phyloP scores from a whole-genome alignment of 164 flowering plant species.

The Chimonanthus praecox region DNA sequence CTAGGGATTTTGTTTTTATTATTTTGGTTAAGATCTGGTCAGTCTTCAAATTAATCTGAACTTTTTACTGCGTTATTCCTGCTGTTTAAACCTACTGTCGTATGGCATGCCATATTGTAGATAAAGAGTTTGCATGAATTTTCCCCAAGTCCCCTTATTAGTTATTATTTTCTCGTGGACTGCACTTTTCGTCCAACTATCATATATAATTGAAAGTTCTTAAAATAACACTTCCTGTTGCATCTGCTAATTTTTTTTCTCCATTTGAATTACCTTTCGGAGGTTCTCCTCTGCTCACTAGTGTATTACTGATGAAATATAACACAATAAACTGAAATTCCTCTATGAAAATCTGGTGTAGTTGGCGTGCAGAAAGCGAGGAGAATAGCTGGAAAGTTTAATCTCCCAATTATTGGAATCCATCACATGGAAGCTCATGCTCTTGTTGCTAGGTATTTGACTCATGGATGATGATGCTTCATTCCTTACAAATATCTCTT shows the following conservation, averaged over 20 bases:
- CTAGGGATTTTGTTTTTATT: too few relatives aligned
- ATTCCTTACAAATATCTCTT: background rate
- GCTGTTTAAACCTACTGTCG: too few relatives aligned
- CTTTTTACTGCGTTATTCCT: too few relatives aligned
- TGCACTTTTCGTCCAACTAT: too few relatives aligned
- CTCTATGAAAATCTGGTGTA: constrained; percentile 27
- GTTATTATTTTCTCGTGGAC: too few relatives aligned
- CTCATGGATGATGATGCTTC: background rate
- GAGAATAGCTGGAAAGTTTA: constrained; percentile 56
- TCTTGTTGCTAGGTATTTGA: constrained; percentile 74
- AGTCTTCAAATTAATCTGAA: too few relatives aligned
- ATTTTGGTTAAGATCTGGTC: too few relatives aligned
- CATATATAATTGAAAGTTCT: background rate
- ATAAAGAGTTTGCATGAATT: too few relatives aligned
- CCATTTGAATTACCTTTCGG: background rate
- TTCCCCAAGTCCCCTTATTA: too few relatives aligned
- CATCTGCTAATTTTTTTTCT: background rate
- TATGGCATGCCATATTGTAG: too few relatives aligned
- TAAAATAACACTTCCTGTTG: background rate
- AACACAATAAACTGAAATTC: constrained; percentile 1
- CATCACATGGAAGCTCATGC: constrained; percentile 99
- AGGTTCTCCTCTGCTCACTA: background rate
- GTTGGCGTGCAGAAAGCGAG: constrained; percentile 96
- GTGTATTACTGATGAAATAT: background rate
- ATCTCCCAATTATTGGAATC: constrained; percentile 70